phyloP scores from a whole-genome alignment of 768 basidiomycete genomes.

The Boletus insuetus region DNA sequence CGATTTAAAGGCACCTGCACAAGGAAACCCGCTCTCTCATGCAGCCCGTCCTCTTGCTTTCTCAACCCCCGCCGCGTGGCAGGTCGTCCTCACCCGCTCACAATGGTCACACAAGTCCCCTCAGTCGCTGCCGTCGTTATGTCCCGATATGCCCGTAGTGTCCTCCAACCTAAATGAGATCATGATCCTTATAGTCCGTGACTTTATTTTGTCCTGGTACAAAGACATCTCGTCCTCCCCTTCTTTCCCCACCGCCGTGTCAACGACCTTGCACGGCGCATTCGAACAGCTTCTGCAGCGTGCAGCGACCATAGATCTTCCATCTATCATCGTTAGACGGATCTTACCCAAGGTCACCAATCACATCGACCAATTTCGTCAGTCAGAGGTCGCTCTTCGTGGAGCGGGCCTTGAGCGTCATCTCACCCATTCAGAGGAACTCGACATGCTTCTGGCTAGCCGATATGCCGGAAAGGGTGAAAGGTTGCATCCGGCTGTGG shows the following conservation, averaged over 20 bases:
- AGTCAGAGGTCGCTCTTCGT: conserved; percentile 83
- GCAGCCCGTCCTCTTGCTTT: conserved; percentile 78
- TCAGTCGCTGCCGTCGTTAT: conserved; percentile 63
- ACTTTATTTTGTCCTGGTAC: conserved; percentile 93
- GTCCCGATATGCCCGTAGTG: conserved; percentile 59
- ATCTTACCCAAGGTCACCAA: conserved; percentile 86
- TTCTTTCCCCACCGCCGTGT: conserved; percentile 85
- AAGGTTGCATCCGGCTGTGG: conserved; percentile 81
- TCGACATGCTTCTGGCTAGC: conserved; percentile 82
- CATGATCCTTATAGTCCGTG: conserved; percentile 74
- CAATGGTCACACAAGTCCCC: conserved; percentile 81
- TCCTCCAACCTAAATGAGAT: conserved; percentile 78
- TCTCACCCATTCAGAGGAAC: conserved; percentile 85
- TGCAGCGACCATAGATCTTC: conserved; percentile 60
- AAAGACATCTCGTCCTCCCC: conserved; percentile 79
- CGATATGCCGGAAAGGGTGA: conserved; percentile 66
- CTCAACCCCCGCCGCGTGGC: conserved; percentile 94
- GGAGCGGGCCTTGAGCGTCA: conserved; percentile 80
- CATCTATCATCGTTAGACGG: conserved; percentile 75
- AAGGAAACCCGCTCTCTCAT: conserved; percentile 40
- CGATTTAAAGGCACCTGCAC: conserved; percentile 42
- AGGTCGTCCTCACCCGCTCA: conserved; percentile 83
- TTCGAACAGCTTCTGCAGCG: conserved; percentile 57
- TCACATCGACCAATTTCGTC: conserved; percentile 87
- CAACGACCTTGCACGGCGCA: conserved; percentile 65